Base-by-base conservation (phyloP, 129 eudicot species). In the Flaveria sonorensis region DNA sequence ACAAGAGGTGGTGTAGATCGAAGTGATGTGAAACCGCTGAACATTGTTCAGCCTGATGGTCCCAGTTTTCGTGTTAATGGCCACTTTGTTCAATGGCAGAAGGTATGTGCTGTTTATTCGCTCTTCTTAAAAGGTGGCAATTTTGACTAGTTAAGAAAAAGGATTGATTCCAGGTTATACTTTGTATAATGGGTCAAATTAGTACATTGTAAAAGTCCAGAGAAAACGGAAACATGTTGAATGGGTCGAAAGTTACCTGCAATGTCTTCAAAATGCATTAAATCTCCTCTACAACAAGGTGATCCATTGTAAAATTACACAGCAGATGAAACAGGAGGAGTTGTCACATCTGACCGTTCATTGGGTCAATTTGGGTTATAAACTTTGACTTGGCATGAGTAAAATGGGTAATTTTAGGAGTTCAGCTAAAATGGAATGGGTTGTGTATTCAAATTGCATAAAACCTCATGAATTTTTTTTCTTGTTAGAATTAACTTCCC, bases 11-110 rank as follows among this genome's bases (percentile, higher is more conserved):
- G 96, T 28, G 92, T 85, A 83, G 96, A 90, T 75, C 85, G 96
- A 74, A 90, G 92, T 72, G 96, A 90, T 69, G 89, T 90, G 57
- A 90, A 90, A 79, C 89, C 92, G 3, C 86, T 90, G 3, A 85
- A 83, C 10, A 90, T 90, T 45, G 77, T 87, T 76, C 96, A 90
- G 80, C 92, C 96, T 47, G 92, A 90, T 77, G 96, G 96, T 67
- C 96, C 96, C 7, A 90, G 96, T 77, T 90, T 90, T 71, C 92
- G 96, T 42, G 89, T 90, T 63, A 63, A 88, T 87, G 96, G 92
- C 19, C 81, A 88, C 68, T 88, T 87, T 80, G 96, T 90, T 71
- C 90, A 90, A 70, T 90, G 96, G 96, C 96, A 90, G 57, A 90
- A 90, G 96, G 96, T 90, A 32, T 47, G 65, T 68, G 6, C 40